A percentile compares a stretch with the other conserved stretches of the same genome.
phyloP scores from a whole-genome alignment of 805 yeast species.

The Starmerella lactis-condensi region DNA sequence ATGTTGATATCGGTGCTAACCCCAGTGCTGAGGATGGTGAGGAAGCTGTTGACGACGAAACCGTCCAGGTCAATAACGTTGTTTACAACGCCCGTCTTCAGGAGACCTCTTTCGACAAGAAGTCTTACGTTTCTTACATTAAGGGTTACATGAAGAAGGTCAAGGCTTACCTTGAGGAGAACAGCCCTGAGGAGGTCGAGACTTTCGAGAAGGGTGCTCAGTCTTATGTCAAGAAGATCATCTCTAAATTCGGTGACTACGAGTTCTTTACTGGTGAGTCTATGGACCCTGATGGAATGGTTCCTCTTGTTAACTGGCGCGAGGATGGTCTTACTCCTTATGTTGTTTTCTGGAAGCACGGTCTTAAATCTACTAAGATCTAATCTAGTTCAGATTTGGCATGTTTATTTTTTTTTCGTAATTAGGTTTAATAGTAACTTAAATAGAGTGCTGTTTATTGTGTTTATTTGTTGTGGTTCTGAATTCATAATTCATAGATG shows the following conservation, averaged over 20 bases:
- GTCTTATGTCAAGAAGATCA: constrained; percentile 86
- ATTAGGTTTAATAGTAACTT: too few species aligned
- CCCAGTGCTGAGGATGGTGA: constrained; percentile 95
- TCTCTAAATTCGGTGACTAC: constrained; percentile 95
- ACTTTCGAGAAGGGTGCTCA: constrained; percentile 94
- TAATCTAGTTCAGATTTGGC: too few species aligned
- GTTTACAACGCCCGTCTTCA: constrained; percentile 97
- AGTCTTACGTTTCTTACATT: constrained; percentile 89
- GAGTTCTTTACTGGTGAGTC: constrained; percentile 99
- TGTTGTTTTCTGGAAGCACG: constrained; percentile 98
- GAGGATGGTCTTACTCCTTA: constrained; percentile 98
- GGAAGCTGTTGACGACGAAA: constrained; percentile 67
- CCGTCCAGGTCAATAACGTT: constrained; percentile 91
- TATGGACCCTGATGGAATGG: constrained; percentile 99
- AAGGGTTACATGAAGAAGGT: constrained; percentile 97
- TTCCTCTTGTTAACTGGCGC: constrained; percentile 96
- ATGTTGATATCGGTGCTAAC: constrained; percentile 97
- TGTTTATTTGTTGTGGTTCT: too few species aligned
- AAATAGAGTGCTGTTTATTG: too few species aligned
- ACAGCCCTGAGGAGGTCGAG: constrained; percentile 71
- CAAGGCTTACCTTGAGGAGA: constrained; percentile 79
- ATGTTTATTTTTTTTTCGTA: too few species aligned
- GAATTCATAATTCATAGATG: too few species aligned
- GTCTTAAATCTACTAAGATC: constrained; percentile 76
- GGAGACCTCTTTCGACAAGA: constrained; percentile 91